A percentile compares a stretch with the other conserved stretches of the same genome.
Conservation (phyloP, 345 rosid species). For the Eucalyptus cloeziana region DNA sequence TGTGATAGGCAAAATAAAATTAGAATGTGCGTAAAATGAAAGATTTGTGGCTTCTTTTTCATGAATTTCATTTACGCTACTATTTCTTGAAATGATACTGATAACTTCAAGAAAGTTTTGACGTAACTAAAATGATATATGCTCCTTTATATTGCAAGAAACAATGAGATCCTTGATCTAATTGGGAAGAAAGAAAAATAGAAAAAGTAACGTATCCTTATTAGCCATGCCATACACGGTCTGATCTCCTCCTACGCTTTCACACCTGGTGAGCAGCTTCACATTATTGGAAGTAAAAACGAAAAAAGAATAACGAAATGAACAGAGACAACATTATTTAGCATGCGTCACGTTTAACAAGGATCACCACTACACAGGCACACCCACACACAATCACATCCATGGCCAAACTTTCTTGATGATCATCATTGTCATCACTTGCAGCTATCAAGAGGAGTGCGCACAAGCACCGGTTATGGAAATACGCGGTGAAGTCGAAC, state of each 20-base stretch:
- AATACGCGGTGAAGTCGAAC: background rate
- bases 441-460: conserved; percentile 1
- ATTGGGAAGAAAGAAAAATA: background rate
- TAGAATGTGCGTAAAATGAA: background rate
- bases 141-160: background rate
- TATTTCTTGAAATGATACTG: background rate
- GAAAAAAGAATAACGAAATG: background rate
- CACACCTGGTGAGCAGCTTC: background rate
- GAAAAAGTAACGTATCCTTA: background rate
- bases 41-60: background rate
- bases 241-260: background rate
- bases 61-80: background rate
- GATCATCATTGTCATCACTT: background rate
- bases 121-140: background rate
- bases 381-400: background rate
- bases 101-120: background rate
- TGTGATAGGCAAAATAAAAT: background rate
- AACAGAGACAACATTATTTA: background rate
- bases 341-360: background rate
- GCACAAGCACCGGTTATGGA: conserved; percentile 9
- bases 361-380: background rate
- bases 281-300: background rate
- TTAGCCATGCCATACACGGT: background rate
- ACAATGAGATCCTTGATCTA: background rate
- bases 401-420: background rate